Base-by-base conservation (phyloP, 805 yeast genomes). In the Dipodascopsis tothii region DNA sequence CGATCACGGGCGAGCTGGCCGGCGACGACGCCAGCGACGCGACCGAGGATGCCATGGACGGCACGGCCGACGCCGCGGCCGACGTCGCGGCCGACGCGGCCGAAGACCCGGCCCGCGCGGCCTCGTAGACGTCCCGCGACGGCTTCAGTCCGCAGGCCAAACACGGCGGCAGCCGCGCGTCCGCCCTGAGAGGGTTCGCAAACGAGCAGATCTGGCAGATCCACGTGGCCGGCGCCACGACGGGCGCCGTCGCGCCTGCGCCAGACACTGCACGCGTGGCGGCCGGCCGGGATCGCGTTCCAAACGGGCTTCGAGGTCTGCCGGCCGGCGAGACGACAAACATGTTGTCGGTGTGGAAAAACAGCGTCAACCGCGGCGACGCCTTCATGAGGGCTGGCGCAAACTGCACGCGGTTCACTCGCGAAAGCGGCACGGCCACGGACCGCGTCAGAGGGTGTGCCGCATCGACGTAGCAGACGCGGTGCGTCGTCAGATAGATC, bases 121-220 rank as follows among this genome's bases (percentile, higher is more conserved):
- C n/a, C n/a, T n/a, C n/a, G n/a, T n/a, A n/a, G n/a, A n/a, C n/a
- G n/a, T n/a, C n/a, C n/a, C n/a, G n/a, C n/a, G 64, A 60, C 1
- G 75, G 70, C 32, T 62, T 62, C 16, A 82, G 73, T 4, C 90
- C 90, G 62, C 90, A 82, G 17, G 75, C 75, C 22, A 58, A 57
- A 59, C 90, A 82, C 1, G 58, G 54, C 0, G 81, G 80, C 2
- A 67, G 49, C 5, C 56, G 59, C 6, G 58, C 52, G 0, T 50
- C 39, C 11, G 59, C 52, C 5, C 61, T 58, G 2, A 74, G 52
- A 7, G 60, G 62, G 56, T 86, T 85, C 21, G 79, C 69, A 58
- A 70, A 83, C n/a, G 77, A 76, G 62, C 98, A 90, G 2, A 92
- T 88, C n/a, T 82, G 81, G 60, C 98, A 90, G 1, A 73, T 72